Evolutionary conservation across 495 filamentous ascomycete genomes (phyloP).

Genomic region (Tuber borchii): DNA sequence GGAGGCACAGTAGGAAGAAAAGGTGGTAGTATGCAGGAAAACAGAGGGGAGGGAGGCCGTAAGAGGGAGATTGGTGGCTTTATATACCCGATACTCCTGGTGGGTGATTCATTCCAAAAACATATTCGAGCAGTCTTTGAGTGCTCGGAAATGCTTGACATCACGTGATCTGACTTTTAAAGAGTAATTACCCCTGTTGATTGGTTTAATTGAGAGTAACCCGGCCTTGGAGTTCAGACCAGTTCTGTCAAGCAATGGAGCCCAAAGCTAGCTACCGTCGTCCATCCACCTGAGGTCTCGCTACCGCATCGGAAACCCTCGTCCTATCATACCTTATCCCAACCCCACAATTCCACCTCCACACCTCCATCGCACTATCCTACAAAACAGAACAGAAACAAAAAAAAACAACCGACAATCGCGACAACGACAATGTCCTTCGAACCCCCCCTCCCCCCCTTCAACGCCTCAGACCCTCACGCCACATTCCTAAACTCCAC

Average conservation of each 20-base stretch:
- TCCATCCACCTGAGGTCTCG: neutral
- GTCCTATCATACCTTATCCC: neutral
- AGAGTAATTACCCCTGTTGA: neutral
- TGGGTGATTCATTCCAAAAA: neutral
- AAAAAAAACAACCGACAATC: neutral
- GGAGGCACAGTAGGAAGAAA: neutral
- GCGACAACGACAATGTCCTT: slow-evolving; percentile 72
- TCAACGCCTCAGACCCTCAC: slow-evolving; percentile 67
- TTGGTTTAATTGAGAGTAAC: neutral
- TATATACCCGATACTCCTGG: neutral
- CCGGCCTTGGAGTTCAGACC: neutral
- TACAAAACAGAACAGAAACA: neutral
- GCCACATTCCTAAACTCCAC: slow-evolving; percentile 72
- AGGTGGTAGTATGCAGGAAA: neutral
- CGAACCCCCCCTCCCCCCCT: slow-evolving; percentile 61
- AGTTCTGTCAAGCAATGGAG: neutral
- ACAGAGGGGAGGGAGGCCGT: neutral
- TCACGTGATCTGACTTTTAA: neutral
- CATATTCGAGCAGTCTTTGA: neutral
- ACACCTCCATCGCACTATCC: neutral
- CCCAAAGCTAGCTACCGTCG: neutral
- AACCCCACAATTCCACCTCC: neutral
- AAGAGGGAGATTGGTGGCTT: neutral
- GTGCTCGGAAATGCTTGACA: neutral
- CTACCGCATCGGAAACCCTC: neutral